A percentile compares a stretch with the other conserved stretches of the same genome.
phyloP scores from a whole-genome alignment of 2,329 filamentous ascomycete genomes.

The Beauveria bassiana region DNA sequence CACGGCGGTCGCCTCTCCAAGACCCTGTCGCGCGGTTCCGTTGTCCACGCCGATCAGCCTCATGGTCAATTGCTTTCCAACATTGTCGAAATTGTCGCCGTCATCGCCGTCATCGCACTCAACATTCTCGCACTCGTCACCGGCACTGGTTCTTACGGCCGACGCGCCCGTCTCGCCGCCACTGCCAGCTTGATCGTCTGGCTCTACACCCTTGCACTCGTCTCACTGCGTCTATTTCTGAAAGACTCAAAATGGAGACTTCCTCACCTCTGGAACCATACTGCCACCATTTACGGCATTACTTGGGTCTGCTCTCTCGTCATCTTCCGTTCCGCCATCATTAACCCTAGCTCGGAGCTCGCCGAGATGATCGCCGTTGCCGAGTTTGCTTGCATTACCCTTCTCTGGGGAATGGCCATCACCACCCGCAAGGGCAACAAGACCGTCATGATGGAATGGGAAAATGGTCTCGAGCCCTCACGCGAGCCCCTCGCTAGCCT shows the following conservation, averaged over 20 bases:
- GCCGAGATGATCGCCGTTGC: constrained; percentile 58
- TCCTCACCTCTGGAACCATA: constrained; percentile 85
- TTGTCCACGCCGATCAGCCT: constrained; percentile 69
- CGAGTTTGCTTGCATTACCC: constrained; percentile 66
- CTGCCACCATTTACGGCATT: constrained; percentile 69
- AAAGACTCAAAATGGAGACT: constrained; percentile 58
- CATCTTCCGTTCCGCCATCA: constrained; percentile 76
- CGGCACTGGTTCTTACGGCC: constrained; percentile 4
- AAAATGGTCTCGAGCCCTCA: constrained; percentile 80
- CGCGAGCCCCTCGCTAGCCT: constrained; percentile 81
- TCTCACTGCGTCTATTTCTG: constrained; percentile 62
- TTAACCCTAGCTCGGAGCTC: constrained; percentile 61
- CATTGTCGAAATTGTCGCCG: constrained; percentile 64
- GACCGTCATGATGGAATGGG: constrained; percentile 78
- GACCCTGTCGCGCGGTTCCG: constrained; percentile 53
- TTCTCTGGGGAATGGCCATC: constrained; percentile 69
- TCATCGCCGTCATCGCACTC: constrained; percentile 62
- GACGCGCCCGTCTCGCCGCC: constrained; percentile 50
- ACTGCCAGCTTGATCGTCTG: constrained; percentile 65
- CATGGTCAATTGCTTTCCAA: constrained; percentile 64
- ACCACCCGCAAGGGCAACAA: constrained; percentile 89
- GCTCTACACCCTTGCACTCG: constrained; percentile 72
- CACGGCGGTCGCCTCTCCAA: constrained; percentile 50
- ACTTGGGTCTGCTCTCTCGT: constrained; percentile 74
- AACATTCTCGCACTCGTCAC: constrained; percentile 59